phyloP scores from a whole-genome alignment of 2,329 filamentous ascomycete genomes.

The Fusarium ambrosium region DNA sequence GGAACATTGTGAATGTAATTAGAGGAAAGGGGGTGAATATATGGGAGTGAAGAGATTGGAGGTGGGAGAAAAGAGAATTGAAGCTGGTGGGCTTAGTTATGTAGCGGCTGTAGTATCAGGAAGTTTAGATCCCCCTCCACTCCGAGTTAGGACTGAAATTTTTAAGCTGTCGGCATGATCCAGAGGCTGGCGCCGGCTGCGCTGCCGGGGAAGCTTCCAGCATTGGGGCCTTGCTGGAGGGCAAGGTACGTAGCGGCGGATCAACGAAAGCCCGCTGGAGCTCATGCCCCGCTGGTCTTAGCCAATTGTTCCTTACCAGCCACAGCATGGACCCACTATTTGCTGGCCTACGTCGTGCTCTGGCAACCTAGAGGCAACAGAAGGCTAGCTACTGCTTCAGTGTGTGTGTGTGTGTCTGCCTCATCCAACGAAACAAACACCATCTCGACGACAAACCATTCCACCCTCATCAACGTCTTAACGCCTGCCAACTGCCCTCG shows the following conservation, averaged over 20 bases:
- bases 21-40: slow-evolving; percentile 10
- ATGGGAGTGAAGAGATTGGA: slow-evolving; percentile 19
- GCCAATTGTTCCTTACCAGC: slow-evolving; percentile 23
- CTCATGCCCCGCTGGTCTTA: slow-evolving; percentile 7
- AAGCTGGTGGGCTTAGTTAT: slow-evolving; percentile 26
- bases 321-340: slow-evolving; percentile 32
- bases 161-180: slow-evolving; percentile 48
- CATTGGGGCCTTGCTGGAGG: background rate
- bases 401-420: slow-evolving; percentile 10
- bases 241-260: slow-evolving; percentile 40
- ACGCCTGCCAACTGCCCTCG: background rate
- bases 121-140: slow-evolving; percentile 38
- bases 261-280: slow-evolving; percentile 48
- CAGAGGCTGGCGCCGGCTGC: slow-evolving; percentile 43
- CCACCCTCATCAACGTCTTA: slow-evolving; percentile 3
- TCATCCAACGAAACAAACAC: slow-evolving; percentile 36
- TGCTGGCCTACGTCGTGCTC: slow-evolving; percentile 51
- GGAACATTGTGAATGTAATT: slow-evolving; percentile 57
- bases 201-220: slow-evolving; percentile 41
- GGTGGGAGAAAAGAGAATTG: slow-evolving; percentile 5
- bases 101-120: slow-evolving; percentile 43
- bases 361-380: slow-evolving; percentile 53
- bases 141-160: slow-evolving; percentile 48
- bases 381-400: slow-evolving; percentile 32
- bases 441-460: slow-evolving; percentile 34